Percentiles rank a stretch among this genome's conserved stretches.
Conservation (phyloP, 129 eudicot genomes). For the Heracleum sosnowskyi region DNA sequence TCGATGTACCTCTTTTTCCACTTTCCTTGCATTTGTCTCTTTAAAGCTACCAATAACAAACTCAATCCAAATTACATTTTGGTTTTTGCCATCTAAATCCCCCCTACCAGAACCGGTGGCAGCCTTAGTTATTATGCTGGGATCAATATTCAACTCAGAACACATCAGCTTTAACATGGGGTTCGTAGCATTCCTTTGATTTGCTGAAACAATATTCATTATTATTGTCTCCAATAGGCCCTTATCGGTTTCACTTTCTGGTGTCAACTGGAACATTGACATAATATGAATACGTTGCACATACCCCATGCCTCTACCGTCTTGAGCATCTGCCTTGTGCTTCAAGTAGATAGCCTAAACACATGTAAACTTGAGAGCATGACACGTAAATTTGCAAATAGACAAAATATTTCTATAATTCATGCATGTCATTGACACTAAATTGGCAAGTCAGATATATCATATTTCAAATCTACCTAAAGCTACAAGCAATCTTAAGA, state of each 20-base stretch:
- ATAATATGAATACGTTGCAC: neutral
- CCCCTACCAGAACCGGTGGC: neutral
- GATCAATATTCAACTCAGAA: no score
- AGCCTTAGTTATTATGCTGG: neutral
- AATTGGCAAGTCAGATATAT: no score
- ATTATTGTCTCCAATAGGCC: no score
- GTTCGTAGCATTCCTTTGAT: no score
- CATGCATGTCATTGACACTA: no score
- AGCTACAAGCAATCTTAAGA: neutral
- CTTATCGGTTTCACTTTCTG: no score
- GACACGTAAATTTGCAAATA: neutral
- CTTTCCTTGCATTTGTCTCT: constrained; percentile 19
- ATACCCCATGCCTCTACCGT: neutral
- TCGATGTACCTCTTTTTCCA: constrained; percentile 50
- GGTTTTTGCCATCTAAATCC: neutral
- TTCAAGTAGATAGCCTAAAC: neutral
- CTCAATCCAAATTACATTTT: constrained; percentile 43
- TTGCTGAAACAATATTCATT: no score
- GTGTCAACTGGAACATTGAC: no score
- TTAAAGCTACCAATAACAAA: constrained; percentile 40
- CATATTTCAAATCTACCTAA: neutral
- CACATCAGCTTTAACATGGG: no score
- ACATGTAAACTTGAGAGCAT: neutral
- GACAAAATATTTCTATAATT: neutral
- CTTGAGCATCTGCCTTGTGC: neutral